Percentiles rank a stretch among this genome's conserved stretches.
These are phyloP conservation scores for Sphaceloma murrayae DNA, from an alignment of 2,329 filamentous ascomycete genomes.

Conservation along the genomic window DNA sequence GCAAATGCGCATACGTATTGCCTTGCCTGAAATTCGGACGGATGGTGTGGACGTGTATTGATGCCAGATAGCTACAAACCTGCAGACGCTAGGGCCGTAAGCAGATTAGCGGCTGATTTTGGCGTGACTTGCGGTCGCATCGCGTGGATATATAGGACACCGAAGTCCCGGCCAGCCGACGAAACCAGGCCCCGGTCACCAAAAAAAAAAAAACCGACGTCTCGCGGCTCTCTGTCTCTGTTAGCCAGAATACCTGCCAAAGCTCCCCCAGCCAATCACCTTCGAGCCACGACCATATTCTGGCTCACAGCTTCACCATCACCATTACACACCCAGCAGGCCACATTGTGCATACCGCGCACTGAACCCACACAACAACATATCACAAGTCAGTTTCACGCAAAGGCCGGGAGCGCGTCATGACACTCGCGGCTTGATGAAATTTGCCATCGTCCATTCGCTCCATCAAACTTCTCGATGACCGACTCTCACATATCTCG, in stretches of 20 bases:
- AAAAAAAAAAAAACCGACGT: too few species aligned
- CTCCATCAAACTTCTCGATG: not conserved
- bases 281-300: not conserved
- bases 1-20: constrained; percentile 7
- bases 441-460: not conserved
- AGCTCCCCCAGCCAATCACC: constrained; percentile 4
- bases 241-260: too few species aligned
- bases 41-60: not conserved
- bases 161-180: not conserved
- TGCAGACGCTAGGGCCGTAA: not conserved
- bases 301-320: constrained; percentile 1
- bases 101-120: constrained; percentile 10
- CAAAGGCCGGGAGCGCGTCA: too few species aligned
- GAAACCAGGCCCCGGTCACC: too few species aligned
- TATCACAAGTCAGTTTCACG: too few species aligned
- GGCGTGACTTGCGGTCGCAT: too few species aligned
- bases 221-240: too few species aligned
- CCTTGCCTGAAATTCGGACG: constrained; percentile 3
- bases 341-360: not conserved
- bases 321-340: not conserved
- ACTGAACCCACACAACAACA: not conserved
- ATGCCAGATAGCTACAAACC: constrained; percentile 12
- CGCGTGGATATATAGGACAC: not conserved
- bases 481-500: not conserved
- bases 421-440: too few species aligned